phyloP scores from a whole-genome alignment of 345 rosid genomes.

The Rhodamnia argentea region DNA sequence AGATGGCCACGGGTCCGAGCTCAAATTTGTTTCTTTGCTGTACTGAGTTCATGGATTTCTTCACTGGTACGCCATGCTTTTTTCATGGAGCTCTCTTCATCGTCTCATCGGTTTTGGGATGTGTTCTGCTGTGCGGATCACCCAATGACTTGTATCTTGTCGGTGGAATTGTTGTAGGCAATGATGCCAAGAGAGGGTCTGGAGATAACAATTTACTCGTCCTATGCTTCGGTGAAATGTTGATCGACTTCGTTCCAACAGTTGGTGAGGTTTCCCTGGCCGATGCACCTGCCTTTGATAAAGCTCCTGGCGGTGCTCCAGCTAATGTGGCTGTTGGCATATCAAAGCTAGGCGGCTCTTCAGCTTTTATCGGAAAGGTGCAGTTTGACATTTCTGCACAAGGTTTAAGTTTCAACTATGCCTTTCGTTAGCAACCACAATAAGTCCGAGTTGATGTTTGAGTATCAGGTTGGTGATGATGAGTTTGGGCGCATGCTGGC shows the following conservation, averaged over 20 bases:
- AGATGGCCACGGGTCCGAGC: not conserved
- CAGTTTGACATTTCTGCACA: not conserved
- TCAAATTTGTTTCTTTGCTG: not conserved
- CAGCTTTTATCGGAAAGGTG: constrained; percentile 97
- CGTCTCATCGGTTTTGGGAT: not conserved
- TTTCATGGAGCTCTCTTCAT: not conserved
- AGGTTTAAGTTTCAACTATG: not conserved
- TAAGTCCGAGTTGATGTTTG: not conserved
- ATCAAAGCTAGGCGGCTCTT: constrained; percentile 78
- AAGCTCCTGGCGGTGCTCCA: constrained; percentile 99
- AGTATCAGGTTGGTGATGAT: constrained; percentile 45
- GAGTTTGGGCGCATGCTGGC: constrained; percentile 61
- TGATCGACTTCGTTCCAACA: constrained; percentile 91
- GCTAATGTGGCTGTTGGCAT: constrained; percentile 95
- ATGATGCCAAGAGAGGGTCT: not conserved
- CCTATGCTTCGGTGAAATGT: constrained; percentile 87
- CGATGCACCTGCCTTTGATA: constrained; percentile 87
- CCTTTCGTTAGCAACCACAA: not conserved
- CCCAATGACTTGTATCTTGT: not conserved
- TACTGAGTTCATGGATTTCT: not conserved
- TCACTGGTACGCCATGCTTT: not conserved
- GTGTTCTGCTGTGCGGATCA: not conserved
- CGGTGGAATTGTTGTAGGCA: not conserved
- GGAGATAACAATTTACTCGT: constrained; percentile 22
- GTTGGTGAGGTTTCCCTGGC: constrained; percentile 80